A percentile compares a stretch with the other conserved stretches of the same genome.
Conservation (phyloP, 2,329 filamentous ascomycete genomes). For the Thermoascus crustaceus region DNA sequence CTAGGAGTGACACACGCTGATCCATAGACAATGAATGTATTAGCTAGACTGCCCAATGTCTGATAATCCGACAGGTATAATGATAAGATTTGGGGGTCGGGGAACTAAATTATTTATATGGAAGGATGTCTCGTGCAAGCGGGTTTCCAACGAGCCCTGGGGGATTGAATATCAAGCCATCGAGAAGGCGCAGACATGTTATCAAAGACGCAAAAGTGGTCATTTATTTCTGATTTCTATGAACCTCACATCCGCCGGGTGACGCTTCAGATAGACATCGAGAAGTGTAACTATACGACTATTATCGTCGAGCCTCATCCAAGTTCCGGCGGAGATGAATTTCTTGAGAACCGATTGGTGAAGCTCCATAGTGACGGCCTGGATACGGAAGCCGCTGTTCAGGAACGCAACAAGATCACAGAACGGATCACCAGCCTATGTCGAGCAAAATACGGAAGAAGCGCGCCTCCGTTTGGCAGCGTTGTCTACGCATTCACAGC, state of each 20-base stretch:
- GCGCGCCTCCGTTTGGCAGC: not conserved
- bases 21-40: too few relatives aligned
- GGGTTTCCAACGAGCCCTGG: too few relatives aligned
- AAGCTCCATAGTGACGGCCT: not conserved
- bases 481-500: conserved; percentile 1
- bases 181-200: conserved; percentile 1
- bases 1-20: too few relatives aligned
- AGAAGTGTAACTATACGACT: conserved; percentile 1
- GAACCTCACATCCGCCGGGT: not conserved
- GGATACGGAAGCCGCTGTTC: not conserved
- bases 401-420: not conserved
- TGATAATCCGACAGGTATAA: too few relatives aligned
- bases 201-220: not conserved
- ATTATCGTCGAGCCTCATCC: conserved; percentile 1
- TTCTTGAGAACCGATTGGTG: not conserved
- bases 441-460: not conserved
- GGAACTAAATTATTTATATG: too few relatives aligned
- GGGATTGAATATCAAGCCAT: too few relatives aligned
- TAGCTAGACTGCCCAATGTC: too few relatives aligned
- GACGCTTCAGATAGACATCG: conserved; percentile 1
- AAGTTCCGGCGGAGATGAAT: not conserved
- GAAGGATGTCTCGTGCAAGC: too few relatives aligned
- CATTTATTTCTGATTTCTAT: not conserved
- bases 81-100: too few relatives aligned
- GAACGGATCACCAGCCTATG: not conserved